phyloP scores from a whole-genome alignment of 2,329 filamentous ascomycete species.

The Penicillium hordei region DNA sequence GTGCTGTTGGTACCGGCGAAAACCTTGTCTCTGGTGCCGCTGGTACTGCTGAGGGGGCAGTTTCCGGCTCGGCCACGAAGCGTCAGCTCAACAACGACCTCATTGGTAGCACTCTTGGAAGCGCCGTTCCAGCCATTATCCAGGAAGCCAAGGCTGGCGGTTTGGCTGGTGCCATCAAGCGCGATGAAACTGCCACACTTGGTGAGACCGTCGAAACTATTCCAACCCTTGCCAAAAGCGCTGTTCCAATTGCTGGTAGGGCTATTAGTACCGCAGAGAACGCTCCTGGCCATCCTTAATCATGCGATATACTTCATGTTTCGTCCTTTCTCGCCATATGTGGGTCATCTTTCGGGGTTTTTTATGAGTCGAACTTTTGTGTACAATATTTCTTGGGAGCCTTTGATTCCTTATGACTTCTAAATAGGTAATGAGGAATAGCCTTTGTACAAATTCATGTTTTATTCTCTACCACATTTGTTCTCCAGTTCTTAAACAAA shows the following conservation, averaged over 20 bases:
- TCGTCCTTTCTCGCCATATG: background rate
- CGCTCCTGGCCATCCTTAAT: constrained; percentile 1
- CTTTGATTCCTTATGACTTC: constrained; percentile 7
- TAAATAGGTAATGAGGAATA: background rate
- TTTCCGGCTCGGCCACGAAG: background rate
- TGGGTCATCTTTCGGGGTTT: background rate
- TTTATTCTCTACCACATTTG: background rate
- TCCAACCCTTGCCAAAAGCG: constrained; percentile 5
- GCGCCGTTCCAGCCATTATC: background rate
- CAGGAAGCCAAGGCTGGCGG: background rate
- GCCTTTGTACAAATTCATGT: background rate
- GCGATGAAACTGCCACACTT: background rate
- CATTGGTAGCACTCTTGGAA: background rate
- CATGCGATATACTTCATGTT: constrained; percentile 1
- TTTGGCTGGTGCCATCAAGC: background rate
- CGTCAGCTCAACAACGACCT: background rate
- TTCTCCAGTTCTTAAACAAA: background rate
- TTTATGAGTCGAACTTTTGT: constrained; percentile 3
- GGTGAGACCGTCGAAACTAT: background rate
- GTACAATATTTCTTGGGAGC: constrained; percentile 16
- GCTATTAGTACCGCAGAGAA: constrained; percentile 15
- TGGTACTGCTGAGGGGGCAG: constrained; percentile 15
- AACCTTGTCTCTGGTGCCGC: constrained; percentile 3
- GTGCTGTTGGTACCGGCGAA: constrained; percentile 19
- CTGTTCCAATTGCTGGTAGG: constrained; percentile 8